Conservation (phyloP, 306 rosid genomes). For the Ormosia emarginata region DNA sequence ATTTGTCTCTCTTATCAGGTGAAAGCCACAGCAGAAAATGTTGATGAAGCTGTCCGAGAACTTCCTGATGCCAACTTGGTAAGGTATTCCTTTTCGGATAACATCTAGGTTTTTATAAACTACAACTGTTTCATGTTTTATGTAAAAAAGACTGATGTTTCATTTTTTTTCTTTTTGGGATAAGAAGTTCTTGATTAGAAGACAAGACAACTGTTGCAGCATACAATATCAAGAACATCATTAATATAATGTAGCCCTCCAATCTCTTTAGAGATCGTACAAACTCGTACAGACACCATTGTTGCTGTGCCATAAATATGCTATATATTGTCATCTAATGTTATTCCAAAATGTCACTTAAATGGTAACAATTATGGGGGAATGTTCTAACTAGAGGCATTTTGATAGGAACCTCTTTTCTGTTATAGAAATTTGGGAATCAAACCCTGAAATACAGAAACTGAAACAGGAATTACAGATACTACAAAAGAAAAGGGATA, state of each 20-base stretch:
- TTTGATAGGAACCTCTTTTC: too few relatives aligned
- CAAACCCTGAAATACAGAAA: too few relatives aligned
- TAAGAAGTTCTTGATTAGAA: not conserved
- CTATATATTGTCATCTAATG: not conserved
- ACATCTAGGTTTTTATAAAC: conserved; percentile 18
- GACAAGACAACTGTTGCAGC: not conserved
- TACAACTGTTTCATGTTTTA: not conserved
- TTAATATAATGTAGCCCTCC: not conserved
- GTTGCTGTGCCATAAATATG: not conserved
- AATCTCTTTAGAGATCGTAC: not conserved
- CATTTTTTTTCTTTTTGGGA: not conserved
- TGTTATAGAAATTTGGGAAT: too few relatives aligned
- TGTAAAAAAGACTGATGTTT: not conserved
- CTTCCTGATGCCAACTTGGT: conserved; percentile 99
- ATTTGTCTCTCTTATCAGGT: conserved; percentile 48
- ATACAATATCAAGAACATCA: not conserved
- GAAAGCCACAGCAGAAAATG: conserved; percentile 86
- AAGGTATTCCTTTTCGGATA: conserved; percentile 59
- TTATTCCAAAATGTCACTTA: not conserved
- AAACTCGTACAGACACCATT: not conserved
- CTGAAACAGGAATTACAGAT: too few relatives aligned
- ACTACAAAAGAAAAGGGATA: too few relatives aligned
- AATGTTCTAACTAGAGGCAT: not conserved
- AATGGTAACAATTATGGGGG: not conserved
- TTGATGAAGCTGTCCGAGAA: conserved; percentile 87